Base-by-base conservation (phyloP, 1,284 basidiomycete species). In the Ustilago sp. region DNA sequence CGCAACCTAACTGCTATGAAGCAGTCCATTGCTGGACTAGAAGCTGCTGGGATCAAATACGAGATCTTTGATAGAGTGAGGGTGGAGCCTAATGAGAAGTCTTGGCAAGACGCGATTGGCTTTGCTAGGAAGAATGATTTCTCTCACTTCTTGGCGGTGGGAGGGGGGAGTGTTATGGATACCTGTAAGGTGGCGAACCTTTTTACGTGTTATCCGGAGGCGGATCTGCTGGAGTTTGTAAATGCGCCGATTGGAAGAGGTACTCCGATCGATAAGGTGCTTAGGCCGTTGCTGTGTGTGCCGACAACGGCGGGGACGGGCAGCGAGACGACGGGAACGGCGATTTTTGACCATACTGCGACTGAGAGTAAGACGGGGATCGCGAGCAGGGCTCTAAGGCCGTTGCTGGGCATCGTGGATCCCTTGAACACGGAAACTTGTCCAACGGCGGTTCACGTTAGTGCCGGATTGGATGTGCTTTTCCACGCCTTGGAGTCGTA, bases 291-390 rank as follows among this genome's bases (percentile, higher is more conserved):
- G 51, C 95, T 98, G 72, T 95, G 95, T 53, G 90, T 98, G 28
- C 95, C 95, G 11, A 98, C 96, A 2, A 98, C 95, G 8, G 95
- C 96, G 47, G 95, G 95, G 59, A 98, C 95, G n/a, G 95, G 82
- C 8, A 80, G 77, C 47, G 82, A 98, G 87, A 98, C 96, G 1
- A 98, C 95, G 2, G 96, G 96, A n/a, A 94, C 96, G 1, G 94
- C 96, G 15, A 98, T 98, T 80, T 90, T 97, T 56, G 96, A 98
- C 86, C 93, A 95, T 68, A 92, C 86, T 0, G 77, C 71, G 6
- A 79, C 76, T 38, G 73, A 91, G 15, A 96, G 97, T 90, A 98
- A 98, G 89, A 98, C 95, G 12, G 95, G 96, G 56, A 98, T 98
- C 77, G 93, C 95, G 2, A 94, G 90, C 80, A 91, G 95, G 51